Evolutionary conservation across 441 rosid genomes (phyloP), one percentile per base, ranked within the genome.

Genomic region (Francoa sonchifolia): DNA sequence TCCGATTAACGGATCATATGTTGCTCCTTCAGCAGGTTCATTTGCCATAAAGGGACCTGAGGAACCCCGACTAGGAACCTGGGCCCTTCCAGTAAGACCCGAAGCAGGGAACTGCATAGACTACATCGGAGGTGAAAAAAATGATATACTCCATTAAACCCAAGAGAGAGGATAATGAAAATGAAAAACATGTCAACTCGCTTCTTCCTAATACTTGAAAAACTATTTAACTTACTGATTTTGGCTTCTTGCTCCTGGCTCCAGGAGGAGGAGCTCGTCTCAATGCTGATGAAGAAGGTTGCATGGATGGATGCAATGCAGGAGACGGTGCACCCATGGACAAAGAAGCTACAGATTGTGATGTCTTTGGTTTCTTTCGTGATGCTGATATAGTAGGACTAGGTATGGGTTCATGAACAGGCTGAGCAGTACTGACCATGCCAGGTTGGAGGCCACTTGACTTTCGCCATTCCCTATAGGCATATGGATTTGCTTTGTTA

Each of bases 351-450:
- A 70, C 79, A 35, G 97, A 65, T 22, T 82, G 89, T n/a, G 94
- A 72, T 48, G 93, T 71, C 68, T 84, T 92, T 50, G 78, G 89
- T 55, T 79, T 87, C 74, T 84, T 87, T 31, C 77, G 87, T 58
- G 97, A 92, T 54, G 81, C 99, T 52, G 99, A 87, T 37, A 84
- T 72, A 18, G 90, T 62, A 20, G 99, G 95, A 74, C 94, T 87
- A 13, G 97, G 87, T 30, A 65, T 46, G 37, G 66, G 58, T 32
- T 87, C 95, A 42, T 67, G 87, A 61, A 69, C 69, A 38, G 86
- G 69, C 61, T 72, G 99, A 19, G 81, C 58, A 22, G 68, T 44
- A 57, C 73, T 73, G 32, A 63, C 78, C 72, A 68, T 60, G 48
- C 87, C 76, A 32, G 92, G 63, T 50, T 72, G 99, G 59, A 64